Base-by-base conservation (phyloP, 352 stramenopile genomes). In the Elongisporangium prolatum region DNA sequence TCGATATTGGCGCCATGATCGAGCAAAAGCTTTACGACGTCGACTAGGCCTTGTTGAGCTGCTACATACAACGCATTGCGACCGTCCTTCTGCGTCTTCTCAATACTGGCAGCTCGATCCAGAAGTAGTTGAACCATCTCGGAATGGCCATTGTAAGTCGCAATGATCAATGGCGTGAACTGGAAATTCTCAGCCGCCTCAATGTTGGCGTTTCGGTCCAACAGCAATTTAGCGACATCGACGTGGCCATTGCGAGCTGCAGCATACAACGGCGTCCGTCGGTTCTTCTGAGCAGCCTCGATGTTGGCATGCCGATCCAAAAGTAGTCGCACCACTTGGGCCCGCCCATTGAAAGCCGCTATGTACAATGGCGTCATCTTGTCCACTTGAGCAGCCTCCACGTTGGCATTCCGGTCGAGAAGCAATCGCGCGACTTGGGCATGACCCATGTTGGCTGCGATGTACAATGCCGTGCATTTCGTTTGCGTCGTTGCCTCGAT, bases 371-470 rank as follows among this genome's bases (percentile, higher is more conserved):
- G 4, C 8, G 28, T 38, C 4, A 5, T 2, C 8, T 38, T 5
- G 28, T 38, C 13, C 2, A 9, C 8, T 2, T 38, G 4, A 1
- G 28, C 8, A 13, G 65, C 59, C 53, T 84, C 68, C 40, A 81
- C 64, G 22, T 71, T 34, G 13, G 74, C 74, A 16, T 68, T 68
- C 34, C 72, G 67, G 40, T 67, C 67, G 21, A 84, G 54, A 51
- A 88, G 60, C 24, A 84, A 50, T 57, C 79, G 67, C 16, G 71
- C 72, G 50, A 83, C 73, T 47, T 75, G 56, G 3, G 80, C 68
- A 56, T 86, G 71, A 11, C 75, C 75, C n/a, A 74, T 79, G 55
- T 84, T 73, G 14, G 73, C 74, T 28, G 77, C 75, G 11, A 71
- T 71, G 52, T 86, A 69, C 57, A 88, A 48, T 44, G 77, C 69